Evolutionary conservation across 1,139 yeast species (phyloP), one percentile per base, ranked within the genome.

Genomic region (Debaryomyces psychrophilus): DNA sequence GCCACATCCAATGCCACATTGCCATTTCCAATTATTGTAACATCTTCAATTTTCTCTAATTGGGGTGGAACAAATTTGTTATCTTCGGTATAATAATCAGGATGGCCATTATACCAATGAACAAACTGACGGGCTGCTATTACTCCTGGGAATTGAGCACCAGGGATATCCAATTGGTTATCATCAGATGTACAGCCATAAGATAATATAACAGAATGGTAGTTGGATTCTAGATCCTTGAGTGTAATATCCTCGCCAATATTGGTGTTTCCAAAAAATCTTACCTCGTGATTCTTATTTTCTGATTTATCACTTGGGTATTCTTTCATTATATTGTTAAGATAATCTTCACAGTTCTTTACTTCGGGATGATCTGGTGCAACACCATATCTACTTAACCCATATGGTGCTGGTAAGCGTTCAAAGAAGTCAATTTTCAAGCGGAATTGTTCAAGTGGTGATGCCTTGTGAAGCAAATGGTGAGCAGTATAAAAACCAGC

Each of bases 351-450:
- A 59, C 95, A 87, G 51, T 83, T 84, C 63, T 93, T 93, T 31
- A 93, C 98, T 60, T 93, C 99, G 0, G 97, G 97, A 64, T 93
- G 99, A 67, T 93, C 99, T 1, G 99, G 99, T 0, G 99, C 98
- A n/a, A 93, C 98, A 1, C 99, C 99, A 61, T 82, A 92, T 37
- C 99, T 68, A 41, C 93, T 84, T 31, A 93, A 72, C 0, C 99
- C 99, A 67, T 79, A 93, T 0, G 99, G 99, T 2, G 92, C 84
- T 0, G 98, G 97, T 31, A 86, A 70, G 49, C 83, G 76, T 59
- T 93, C 99, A 70, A 84, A 90, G 55, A 87, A 69, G 50, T 85
- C 87, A 9, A 84, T 68, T 48, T 77, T 64, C 11, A 83, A 55
- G n/a, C 75, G 68, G 52, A 81, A 44, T 50, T 53, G 35, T 52